Percentiles rank a stretch among this genome's conserved stretches.
Conservation (phyloP, 306 rosid genomes). For the Ceratonia siliqua region DNA sequence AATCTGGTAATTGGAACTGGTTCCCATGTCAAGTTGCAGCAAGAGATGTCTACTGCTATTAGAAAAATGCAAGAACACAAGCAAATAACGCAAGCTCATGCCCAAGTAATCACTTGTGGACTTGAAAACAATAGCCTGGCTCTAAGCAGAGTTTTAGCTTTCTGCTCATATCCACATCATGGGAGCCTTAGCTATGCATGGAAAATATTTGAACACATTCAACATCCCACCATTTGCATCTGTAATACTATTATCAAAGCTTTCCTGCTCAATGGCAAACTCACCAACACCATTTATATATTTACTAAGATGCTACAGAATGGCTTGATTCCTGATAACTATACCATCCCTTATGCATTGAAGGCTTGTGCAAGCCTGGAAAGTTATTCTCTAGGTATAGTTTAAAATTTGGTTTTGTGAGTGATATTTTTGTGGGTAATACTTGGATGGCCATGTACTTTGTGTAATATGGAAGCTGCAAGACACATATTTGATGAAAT, state of each 20-base stretch:
- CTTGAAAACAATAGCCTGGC: conserved; percentile 55
- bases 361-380: conserved; percentile 55
- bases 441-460: conserved; percentile 54
- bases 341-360: conserved; percentile 68
- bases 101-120: conserved; percentile 56
- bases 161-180: conserved; percentile 54
- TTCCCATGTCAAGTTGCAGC: conserved; percentile 47
- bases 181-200: conserved; percentile 51
- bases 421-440: conserved; percentile 66
- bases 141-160: conserved; percentile 61
- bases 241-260: conserved; percentile 65
- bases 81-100: conserved; percentile 74
- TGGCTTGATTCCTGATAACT: conserved; percentile 53
- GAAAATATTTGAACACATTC: conserved; percentile 57
- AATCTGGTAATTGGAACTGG: neutral
- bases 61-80: conserved; percentile 65
- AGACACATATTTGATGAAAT: conserved; percentile 72
- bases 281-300: conserved; percentile 36
- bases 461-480: conserved; percentile 50
- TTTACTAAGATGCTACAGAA: conserved; percentile 44
- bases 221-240: conserved; percentile 64
- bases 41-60: conserved; percentile 56
- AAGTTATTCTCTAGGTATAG: conserved; percentile 33
- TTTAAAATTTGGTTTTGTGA: conserved; percentile 56
- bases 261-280: conserved; percentile 39